Conservation (phyloP, 1,284 basidiomycete species). For the Trichosporon sp. region DNA sequence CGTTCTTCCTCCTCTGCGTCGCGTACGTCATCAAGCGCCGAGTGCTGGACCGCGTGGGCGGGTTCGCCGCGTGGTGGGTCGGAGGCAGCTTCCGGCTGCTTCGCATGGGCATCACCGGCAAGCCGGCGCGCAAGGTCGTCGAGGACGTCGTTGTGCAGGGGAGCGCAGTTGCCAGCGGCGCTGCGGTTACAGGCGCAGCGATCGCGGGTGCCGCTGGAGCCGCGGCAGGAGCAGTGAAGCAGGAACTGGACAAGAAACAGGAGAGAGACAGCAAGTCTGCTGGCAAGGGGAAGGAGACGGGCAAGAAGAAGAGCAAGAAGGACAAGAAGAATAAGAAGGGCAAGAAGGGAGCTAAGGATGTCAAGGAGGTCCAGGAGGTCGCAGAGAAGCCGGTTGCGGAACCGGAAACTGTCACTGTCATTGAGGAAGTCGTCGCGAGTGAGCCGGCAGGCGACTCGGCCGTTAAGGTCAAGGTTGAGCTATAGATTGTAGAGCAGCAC, state of each 20-base stretch:
- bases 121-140: neutral
- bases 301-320: conserved; percentile 35
- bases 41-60: conserved; percentile 59
- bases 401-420: neutral
- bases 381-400: neutral
- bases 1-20: conserved; percentile 77
- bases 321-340: conserved; percentile 53
- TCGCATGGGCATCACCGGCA: conserved; percentile 30
- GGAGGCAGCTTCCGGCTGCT: conserved; percentile 40
- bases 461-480: neutral
- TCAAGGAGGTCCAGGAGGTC: neutral
- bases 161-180: neutral
- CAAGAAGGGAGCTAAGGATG: conserved; percentile 26
- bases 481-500: neutral
- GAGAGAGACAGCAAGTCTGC: neutral
- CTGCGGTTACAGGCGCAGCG: neutral
- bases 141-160: neutral
- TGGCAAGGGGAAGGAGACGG: conserved; percentile 11
- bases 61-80: conserved; percentile 46
- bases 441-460: neutral
- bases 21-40: conserved; percentile 81
- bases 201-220: neutral
- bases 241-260: neutral
- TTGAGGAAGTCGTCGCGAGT: neutral
- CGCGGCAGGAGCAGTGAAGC: neutral